Percentiles rank a stretch among this genome's conserved stretches.
Conservation (phyloP, 2,329 filamentous ascomycete genomes). For the Cladosporium sphaerospermum region DNA sequence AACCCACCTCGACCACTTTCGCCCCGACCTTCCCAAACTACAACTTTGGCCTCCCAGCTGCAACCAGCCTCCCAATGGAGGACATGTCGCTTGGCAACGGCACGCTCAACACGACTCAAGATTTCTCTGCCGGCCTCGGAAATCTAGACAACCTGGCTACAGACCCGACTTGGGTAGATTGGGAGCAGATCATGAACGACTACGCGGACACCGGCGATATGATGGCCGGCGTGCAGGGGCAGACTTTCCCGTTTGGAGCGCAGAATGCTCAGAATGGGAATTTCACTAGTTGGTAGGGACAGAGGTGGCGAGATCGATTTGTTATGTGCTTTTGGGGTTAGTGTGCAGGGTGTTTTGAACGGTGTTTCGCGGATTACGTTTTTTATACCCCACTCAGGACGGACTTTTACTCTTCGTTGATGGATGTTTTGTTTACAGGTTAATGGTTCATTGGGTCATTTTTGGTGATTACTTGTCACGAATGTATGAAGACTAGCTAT, state of each 20-base stretch:
- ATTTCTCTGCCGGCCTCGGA: neutral
- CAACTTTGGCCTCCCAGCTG: neutral
- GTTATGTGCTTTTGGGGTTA: no score
- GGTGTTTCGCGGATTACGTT: no score
- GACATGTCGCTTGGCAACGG: slow-evolving; percentile 4
- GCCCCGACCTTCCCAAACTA: neutral
- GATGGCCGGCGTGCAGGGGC: neutral
- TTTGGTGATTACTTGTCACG: no score
- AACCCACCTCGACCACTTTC: neutral
- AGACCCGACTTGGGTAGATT: slow-evolving; percentile 19
- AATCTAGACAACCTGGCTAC: neutral
- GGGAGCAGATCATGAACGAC: slow-evolving; percentile 22
- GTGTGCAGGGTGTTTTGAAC: no score
- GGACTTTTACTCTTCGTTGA: no score
- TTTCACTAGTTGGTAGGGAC: no score
- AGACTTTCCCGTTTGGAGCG: neutral
- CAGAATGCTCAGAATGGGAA: no score
- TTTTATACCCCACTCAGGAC: no score
- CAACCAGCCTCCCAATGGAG: slow-evolving; percentile 1
- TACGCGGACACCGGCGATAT: neutral
- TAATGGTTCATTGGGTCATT: no score
- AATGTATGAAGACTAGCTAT: no score
- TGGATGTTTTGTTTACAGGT: no score
- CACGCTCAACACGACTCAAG: neutral
- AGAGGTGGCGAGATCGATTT: no score